A percentile compares a stretch with the other conserved stretches of the same genome.
Evolutionary conservation across 768 basidiomycete genomes (phyloP).

Genomic region (Panaeolus papilionaceus): DNA sequence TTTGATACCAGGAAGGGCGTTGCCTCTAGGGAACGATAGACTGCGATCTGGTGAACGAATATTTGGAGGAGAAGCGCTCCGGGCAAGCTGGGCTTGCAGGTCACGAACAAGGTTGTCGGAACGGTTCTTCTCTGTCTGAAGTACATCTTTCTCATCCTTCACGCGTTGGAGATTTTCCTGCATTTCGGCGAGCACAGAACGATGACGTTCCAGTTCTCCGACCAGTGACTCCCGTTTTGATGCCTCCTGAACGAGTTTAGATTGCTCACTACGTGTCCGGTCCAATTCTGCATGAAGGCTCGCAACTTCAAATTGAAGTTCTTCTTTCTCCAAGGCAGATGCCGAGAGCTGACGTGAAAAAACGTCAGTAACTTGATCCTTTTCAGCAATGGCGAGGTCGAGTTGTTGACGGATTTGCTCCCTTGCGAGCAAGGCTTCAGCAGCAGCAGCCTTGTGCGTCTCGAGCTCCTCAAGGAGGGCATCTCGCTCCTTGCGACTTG

Average conservation of each 20-base stretch:
- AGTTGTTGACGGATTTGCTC: slow-evolving; percentile 49
- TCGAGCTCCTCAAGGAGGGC: slow-evolving; percentile 64
- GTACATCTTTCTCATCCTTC: slow-evolving; percentile 81
- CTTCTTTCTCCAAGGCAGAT: slow-evolving; percentile 51
- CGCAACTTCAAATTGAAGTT: slow-evolving; percentile 52
- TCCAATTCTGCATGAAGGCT: slow-evolving; percentile 65
- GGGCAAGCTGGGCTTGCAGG: slow-evolving; percentile 73
- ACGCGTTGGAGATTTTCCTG: slow-evolving; percentile 79
- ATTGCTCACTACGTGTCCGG: slow-evolving; percentile 61
- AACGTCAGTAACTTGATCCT: slow-evolving; percentile 48
- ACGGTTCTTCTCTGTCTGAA: slow-evolving; percentile 74
- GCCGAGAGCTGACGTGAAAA: slow-evolving; percentile 57
- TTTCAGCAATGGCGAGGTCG: slow-evolving; percentile 57
- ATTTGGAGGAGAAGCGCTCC: slow-evolving; percentile 64
- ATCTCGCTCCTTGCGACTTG: slow-evolving; percentile 54
- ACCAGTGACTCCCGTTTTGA: slow-evolving; percentile 78
- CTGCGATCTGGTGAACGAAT: slow-evolving; percentile 60
- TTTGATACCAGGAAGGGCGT: slow-evolving; percentile 71
- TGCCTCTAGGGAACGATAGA: slow-evolving; percentile 58
- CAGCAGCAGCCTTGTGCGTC: slow-evolving; percentile 57
- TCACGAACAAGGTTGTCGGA: slow-evolving; percentile 78
- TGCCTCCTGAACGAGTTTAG: slow-evolving; percentile 69
- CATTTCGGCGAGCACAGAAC: slow-evolving; percentile 75
- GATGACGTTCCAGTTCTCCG: slow-evolving; percentile 79
- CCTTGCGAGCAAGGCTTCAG: slow-evolving; percentile 54